These are phyloP conservation scores for Suillus americanus DNA, from an alignment of 768 basidiomycete species.

Conservation along the genomic window DNA sequence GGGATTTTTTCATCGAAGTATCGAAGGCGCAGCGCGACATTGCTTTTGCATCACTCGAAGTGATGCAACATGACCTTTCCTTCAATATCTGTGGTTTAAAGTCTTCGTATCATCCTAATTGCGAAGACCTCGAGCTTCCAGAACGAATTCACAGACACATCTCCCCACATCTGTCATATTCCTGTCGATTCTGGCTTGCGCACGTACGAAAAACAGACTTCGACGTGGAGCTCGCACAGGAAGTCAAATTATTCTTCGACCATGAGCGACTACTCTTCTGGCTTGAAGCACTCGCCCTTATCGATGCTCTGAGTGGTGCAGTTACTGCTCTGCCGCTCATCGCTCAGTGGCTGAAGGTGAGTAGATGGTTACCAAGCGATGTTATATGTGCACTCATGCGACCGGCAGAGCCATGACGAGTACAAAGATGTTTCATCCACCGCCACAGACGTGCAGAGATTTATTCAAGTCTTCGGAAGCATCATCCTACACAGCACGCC, in stretches of 20 bases:
- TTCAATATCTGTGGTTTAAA: slow-evolving; percentile 38
- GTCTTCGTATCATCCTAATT: slow-evolving; percentile 30
- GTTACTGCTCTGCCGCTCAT: background rate
- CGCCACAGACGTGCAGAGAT: slow-evolving; percentile 12
- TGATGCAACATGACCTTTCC: slow-evolving; percentile 29
- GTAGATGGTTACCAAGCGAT: background rate
- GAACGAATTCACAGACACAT: slow-evolving; percentile 6
- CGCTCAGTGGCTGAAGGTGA: background rate
- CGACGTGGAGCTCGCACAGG: background rate
- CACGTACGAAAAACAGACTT: slow-evolving; percentile 6
- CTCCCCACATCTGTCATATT: slow-evolving; percentile 8
- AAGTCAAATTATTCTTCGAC: slow-evolving; percentile 6
- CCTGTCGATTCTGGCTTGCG: slow-evolving; percentile 12
- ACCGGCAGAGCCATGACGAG: background rate
- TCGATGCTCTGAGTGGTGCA: background rate
- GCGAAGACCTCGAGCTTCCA: slow-evolving; percentile 14
- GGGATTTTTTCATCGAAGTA: slow-evolving; percentile 15
- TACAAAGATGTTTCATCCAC: slow-evolving; percentile 2
- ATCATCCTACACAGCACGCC: slow-evolving; percentile 19
- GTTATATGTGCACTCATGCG: background rate
- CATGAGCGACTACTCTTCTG: slow-evolving; percentile 11
- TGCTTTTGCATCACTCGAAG: slow-evolving; percentile 19
- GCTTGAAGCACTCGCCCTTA: slow-evolving; percentile 6
- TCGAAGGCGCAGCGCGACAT: slow-evolving; percentile 17
- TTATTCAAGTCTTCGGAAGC: slow-evolving; percentile 14